Conservation (phyloP, 1,139 yeast genomes). For the Suhomyces coccinellae region DNA sequence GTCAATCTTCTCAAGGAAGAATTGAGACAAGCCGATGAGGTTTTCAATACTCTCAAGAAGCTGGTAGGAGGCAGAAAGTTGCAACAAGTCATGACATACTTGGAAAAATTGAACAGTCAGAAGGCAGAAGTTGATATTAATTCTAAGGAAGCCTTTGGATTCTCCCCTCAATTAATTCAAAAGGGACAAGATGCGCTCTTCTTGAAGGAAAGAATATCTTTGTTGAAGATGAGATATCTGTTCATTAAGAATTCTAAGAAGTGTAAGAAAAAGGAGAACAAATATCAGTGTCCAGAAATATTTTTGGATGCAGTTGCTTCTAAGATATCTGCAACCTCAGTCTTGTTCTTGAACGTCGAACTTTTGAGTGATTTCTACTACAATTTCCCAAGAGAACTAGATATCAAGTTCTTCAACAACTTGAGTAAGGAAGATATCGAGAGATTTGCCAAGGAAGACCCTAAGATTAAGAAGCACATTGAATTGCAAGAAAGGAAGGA, state of each 20-base stretch:
- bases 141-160: slow-evolving; percentile 70
- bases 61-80: slow-evolving; percentile 82
- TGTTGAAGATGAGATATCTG: slow-evolving; percentile 72
- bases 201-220: slow-evolving; percentile 69
- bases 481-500: slow-evolving; percentile 94
- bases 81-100: slow-evolving; percentile 75
- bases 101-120: slow-evolving; percentile 51
- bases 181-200: slow-evolving; percentile 87
- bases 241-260: slow-evolving; percentile 69
- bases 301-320: slow-evolving; percentile 91
- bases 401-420: slow-evolving; percentile 63
- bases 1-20: slow-evolving; percentile 77
- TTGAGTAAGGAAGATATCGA: slow-evolving; percentile 79
- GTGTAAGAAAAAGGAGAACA: slow-evolving; percentile 77
- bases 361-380: slow-evolving; percentile 91
- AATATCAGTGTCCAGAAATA: slow-evolving; percentile 91
- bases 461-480: slow-evolving; percentile 83
- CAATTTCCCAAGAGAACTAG: slow-evolving; percentile 93
- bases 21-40: slow-evolving; percentile 73
- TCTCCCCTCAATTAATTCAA: slow-evolving; percentile 66
- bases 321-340: slow-evolving; percentile 89
- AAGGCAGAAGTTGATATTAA: slow-evolving; percentile 44
- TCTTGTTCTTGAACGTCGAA: slow-evolving; percentile 89
- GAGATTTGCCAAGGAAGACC: slow-evolving; percentile 91
- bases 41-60: slow-evolving; percentile 60